These are phyloP conservation scores for Coniochaeta sp. DNA, from an alignment of 2,329 filamentous ascomycete species.

Conservation along the genomic window DNA sequence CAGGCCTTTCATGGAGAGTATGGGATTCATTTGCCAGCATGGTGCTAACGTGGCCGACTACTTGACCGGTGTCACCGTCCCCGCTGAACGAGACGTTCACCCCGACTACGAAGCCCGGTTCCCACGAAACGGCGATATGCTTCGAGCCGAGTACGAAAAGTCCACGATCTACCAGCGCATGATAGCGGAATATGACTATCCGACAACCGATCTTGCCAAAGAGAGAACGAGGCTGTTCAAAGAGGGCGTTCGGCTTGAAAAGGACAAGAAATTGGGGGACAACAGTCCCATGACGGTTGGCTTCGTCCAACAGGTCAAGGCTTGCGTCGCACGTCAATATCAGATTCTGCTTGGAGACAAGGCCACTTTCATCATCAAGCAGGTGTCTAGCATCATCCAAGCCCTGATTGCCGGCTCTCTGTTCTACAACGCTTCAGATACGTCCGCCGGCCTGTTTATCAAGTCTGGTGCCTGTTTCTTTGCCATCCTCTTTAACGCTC, in stretches of 20 bases:
- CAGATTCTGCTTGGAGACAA: conserved; percentile 73
- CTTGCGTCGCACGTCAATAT: conserved; percentile 53
- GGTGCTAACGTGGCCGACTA: conserved; percentile 69
- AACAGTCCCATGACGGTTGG: conserved; percentile 4
- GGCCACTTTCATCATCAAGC: conserved; percentile 68
- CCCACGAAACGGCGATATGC: neutral
- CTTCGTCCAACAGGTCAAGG: conserved; percentile 16
- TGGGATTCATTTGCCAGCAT: conserved; percentile 56
- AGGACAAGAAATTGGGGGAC: neutral
- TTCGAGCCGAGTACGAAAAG: neutral
- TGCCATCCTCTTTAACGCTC: conserved; percentile 43
- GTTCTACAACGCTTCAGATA: conserved; percentile 60
- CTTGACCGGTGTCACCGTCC: conserved; percentile 68
- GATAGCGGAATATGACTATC: neutral
- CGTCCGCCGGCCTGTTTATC: conserved; percentile 57
- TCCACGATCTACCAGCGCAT: neutral
- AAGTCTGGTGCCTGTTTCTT: conserved; percentile 43
- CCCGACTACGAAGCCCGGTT: conserved; percentile 45
- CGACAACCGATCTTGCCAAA: too few relatives aligned
- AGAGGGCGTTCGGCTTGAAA: neutral
- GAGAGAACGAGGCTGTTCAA: neutral
- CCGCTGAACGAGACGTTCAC: conserved; percentile 63
- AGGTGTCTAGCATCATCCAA: conserved; percentile 71
- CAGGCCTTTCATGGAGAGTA: conserved; percentile 56
- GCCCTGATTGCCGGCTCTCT: conserved; percentile 69